Conservation (phyloP, 148 eudicot genomes). For the Silene conica region DNA sequence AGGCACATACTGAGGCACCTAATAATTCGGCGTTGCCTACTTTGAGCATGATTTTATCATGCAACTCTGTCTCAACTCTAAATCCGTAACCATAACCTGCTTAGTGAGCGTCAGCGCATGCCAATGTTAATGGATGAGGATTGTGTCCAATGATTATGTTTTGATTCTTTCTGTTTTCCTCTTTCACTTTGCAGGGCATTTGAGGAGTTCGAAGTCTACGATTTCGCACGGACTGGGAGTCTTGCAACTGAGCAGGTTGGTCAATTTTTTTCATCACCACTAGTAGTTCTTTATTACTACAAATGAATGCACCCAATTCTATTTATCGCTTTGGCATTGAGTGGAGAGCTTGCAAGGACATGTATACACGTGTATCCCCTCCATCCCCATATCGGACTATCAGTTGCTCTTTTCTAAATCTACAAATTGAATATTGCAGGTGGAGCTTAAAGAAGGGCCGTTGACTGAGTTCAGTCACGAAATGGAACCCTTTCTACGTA, state of each 20-base stretch:
- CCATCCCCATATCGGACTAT: not conserved
- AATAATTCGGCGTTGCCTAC: not conserved
- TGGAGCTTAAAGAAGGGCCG: slow-evolving; percentile 95
- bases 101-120: not conserved
- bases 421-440: slow-evolving; percentile 34
- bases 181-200: slow-evolving; percentile 46
- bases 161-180: not conserved
- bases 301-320: not conserved
- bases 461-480: slow-evolving; percentile 84
- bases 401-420: not conserved
- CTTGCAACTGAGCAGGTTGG: slow-evolving; percentile 61
- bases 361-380: not conserved
- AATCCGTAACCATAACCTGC: not conserved
- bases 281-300: not conserved
- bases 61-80: not conserved
- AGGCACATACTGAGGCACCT: not conserved
- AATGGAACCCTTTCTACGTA: slow-evolving; percentile 94
- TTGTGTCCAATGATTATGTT: not conserved
- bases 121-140: not conserved
- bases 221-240: slow-evolving; percentile 89
- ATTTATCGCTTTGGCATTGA: too few species aligned
- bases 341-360: too few species aligned
- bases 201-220: slow-evolving; percentile 65
- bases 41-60: not conserved
- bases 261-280: not conserved